phyloP scores from a whole-genome alignment of 2,329 filamentous ascomycete species.

The Zymoseptoria passerinii region DNA sequence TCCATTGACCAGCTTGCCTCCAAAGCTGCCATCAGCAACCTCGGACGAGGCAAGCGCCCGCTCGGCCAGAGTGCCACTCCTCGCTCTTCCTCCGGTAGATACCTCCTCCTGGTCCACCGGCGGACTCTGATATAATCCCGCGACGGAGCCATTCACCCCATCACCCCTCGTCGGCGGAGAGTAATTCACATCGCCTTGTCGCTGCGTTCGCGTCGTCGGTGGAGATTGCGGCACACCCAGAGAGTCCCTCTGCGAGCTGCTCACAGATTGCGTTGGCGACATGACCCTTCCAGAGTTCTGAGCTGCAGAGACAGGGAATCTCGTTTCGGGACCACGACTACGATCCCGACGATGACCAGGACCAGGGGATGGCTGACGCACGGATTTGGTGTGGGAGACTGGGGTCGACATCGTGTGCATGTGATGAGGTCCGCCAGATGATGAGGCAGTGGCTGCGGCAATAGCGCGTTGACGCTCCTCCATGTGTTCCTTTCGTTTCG shows the following conservation, averaged over 20 bases:
- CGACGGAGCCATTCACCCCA: background rate
- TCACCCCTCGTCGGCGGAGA: background rate
- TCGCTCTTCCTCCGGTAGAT: background rate
- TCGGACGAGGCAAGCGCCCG: background rate
- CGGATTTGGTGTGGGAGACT: background rate
- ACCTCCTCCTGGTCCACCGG: slow-evolving; percentile 9
- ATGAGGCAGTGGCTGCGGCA: slow-evolving; percentile 37
- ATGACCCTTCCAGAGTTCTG: slow-evolving; percentile 33
- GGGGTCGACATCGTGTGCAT: background rate
- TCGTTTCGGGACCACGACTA: slow-evolving; percentile 57
- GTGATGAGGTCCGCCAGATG: slow-evolving; percentile 13
- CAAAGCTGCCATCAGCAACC: background rate
- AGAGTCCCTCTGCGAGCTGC: slow-evolving; percentile 48
- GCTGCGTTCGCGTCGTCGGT: slow-evolving; percentile 11
- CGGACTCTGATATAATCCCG: background rate
- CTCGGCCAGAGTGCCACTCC: background rate
- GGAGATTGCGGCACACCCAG: slow-evolving; percentile 70
- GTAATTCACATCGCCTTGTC: background rate
- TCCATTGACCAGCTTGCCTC: background rate
- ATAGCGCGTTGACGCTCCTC: slow-evolving; percentile 84
- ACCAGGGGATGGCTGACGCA: background rate
- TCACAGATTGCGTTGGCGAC: slow-evolving; percentile 24
- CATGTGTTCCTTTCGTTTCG: slow-evolving; percentile 85
- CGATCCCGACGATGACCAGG: slow-evolving; percentile 65
- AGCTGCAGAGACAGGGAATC: slow-evolving; percentile 68